Evolutionary conservation across 148 eudicot genomes (phyloP).

Genomic region (Arctostaphylos glauca): DNA sequence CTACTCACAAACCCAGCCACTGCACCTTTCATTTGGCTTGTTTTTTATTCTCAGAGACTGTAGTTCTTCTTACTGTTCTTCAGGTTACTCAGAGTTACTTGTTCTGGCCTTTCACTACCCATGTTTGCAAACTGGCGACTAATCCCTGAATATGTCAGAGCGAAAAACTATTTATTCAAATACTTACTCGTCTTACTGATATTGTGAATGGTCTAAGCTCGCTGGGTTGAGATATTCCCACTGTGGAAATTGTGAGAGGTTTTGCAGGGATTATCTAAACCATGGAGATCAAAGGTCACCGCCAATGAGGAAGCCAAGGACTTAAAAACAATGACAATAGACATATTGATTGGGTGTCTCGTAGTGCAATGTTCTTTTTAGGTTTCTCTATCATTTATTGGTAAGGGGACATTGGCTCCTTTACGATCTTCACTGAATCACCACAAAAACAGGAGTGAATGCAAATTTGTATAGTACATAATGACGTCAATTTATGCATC

Average conservation of each 20-base stretch:
- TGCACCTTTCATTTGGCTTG: background rate
- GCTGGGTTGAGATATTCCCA: conserved; percentile 40
- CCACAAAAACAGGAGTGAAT: background rate
- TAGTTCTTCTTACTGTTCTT: conserved; percentile 61
- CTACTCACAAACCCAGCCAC: background rate
- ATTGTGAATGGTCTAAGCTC: conserved; percentile 2
- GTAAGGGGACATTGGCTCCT: too few relatives aligned
- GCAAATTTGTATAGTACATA: background rate
- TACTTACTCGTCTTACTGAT: conserved; percentile 70
- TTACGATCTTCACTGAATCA: background rate
- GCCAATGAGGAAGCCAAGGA: too few relatives aligned
- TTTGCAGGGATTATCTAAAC: conserved; percentile 38
- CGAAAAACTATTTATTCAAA: too few relatives aligned
- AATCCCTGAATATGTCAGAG: conserved; percentile 69
- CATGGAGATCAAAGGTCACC: conserved; percentile 17
- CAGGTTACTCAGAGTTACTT: conserved; percentile 65
- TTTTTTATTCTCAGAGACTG: background rate
- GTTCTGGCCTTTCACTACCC: conserved; percentile 84
- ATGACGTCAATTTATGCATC: background rate
- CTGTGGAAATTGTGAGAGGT: too few relatives aligned
- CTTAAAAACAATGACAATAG: too few relatives aligned
- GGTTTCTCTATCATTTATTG: too few relatives aligned
- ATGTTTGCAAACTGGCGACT: conserved; percentile 93
- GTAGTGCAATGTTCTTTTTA: too few relatives aligned
- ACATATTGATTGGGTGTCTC: too few relatives aligned